Base-by-base conservation (phyloP, 1,139 yeast species). In the Geotrichum fermentans region DNA sequence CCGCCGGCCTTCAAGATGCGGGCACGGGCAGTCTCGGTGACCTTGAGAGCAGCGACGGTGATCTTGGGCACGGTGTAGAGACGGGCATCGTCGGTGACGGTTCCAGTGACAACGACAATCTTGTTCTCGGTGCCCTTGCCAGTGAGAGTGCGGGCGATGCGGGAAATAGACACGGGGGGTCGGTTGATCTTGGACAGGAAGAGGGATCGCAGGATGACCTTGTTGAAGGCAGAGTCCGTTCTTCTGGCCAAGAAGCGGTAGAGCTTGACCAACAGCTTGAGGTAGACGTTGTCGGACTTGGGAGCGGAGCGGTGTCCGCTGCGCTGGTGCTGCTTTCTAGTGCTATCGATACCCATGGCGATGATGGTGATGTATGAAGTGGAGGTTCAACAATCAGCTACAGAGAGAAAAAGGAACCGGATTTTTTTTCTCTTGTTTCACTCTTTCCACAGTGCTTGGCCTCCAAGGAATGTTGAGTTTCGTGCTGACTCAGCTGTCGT, bases 161-260 rank as follows among this genome's bases (percentile, higher is more conserved):
- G 88, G 63, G 96, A 83, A 63, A 88, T 82, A 65, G 97, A 90
- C 60, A 92, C 97, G 62, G 99, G 98, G 69, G 98, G 99, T 80
- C 96, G 88, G 97, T 92, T 94, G 75, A 83, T 78, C 90, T 92
- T 92, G 63, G 97, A 90, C 71, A 92, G 82, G 87, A 88, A 92
- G 75, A 94, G 83, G 71, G 92, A 80, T 75, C 77, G 87, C 73
- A 94, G 86, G 78, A 92, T 75, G 66, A 89, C 89, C 83, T 86
- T 88, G 97, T 94, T 92, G 94, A 92, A 92, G 76, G 95, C 88
- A 56, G 74, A 59, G 74, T 89, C 97, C 69, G 97, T 92, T 79
- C 98, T 96, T 86, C 98, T 97, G 79, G 97, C 97, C 78, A 92
- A 82, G 95, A 88, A 94, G 71, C 97, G 78, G 87, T 90, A 92